Evolutionary conservation across 495 filamentous ascomycete genomes (phyloP).

Genomic region (Rhypophila decipiens): DNA sequence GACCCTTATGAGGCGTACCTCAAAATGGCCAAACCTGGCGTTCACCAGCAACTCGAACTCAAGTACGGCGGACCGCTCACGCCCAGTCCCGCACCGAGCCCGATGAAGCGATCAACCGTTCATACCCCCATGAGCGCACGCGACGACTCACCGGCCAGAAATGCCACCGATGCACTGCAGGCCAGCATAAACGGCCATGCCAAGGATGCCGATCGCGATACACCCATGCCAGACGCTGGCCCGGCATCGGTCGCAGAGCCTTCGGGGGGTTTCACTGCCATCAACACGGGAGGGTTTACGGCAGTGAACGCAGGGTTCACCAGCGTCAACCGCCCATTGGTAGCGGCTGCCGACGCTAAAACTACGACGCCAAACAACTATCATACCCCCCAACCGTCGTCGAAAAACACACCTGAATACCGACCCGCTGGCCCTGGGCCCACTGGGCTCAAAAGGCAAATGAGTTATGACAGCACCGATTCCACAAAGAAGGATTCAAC

Average conservation of each 20-base stretch:
- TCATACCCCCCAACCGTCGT: constrained; percentile 44
- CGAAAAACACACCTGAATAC: constrained; percentile 55
- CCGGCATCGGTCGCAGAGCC: constrained; percentile 36
- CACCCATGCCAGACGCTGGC: constrained; percentile 47
- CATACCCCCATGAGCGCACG: constrained; percentile 60
- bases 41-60: constrained; percentile 88
- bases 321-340: constrained; percentile 55
- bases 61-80: constrained; percentile 92
- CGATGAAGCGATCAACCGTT: constrained; percentile 69
- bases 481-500: constrained; percentile 49
- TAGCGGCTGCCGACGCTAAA: constrained; percentile 25
- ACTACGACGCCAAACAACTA: constrained; percentile 36
- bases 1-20: constrained; percentile 96
- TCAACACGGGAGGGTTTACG: constrained; percentile 45
- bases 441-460: constrained; percentile 68
- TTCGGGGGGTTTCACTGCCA: constrained; percentile 76
- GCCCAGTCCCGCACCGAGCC: constrained; percentile 82
- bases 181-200: constrained; percentile 52
- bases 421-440: constrained; percentile 45
- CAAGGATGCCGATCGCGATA: constrained; percentile 39
- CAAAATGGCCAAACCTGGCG: constrained; percentile 85
- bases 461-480: constrained; percentile 66
- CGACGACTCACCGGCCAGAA: constrained; percentile 64
- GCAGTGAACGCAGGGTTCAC: constrained; percentile 64
- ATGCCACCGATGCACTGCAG: constrained; percentile 61